These are phyloP conservation scores for Ormosia semicastrata DNA, from an alignment of 306 rosid genomes.

Conservation along the genomic window DNA sequence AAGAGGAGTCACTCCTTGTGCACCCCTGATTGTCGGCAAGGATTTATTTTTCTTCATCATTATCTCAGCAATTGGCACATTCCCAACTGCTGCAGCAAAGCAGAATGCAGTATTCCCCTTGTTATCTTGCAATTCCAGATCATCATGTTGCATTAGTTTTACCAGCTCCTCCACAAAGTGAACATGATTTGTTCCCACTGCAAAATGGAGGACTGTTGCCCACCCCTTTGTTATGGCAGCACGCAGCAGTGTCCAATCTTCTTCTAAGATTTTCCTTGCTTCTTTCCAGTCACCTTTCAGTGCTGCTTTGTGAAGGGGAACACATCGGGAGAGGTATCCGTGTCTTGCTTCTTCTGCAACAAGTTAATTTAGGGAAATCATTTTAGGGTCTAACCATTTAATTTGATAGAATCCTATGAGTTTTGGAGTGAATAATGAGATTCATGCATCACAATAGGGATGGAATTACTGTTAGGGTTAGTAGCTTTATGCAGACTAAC, in stretches of 20 bases:
- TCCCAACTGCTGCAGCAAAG: constrained; percentile 37
- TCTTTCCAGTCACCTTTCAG: constrained; percentile 42
- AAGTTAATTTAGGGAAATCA: neutral
- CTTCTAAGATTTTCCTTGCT: constrained; percentile 15
- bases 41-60: neutral
- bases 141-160: neutral
- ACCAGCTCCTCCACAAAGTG: constrained; percentile 37
- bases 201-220: constrained; percentile 44
- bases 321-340: constrained; percentile 27
- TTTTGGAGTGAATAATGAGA: neutral
- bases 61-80: constrained; percentile 29
- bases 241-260: neutral
- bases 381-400: neutral
- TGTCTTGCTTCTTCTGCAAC: constrained; percentile 23
- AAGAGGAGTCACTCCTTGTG: constrained; percentile 29
- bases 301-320: constrained; percentile 48
- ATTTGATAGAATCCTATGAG: neutral
- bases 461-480: too few species aligned
- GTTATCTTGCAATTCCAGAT: constrained; percentile 21
- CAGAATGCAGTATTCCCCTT: constrained; percentile 40
- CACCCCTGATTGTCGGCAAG: constrained; percentile 36
- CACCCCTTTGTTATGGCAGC: constrained; percentile 40
- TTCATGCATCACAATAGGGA: neutral
- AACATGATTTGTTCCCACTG: constrained; percentile 34
- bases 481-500: too few species aligned